Evolutionary conservation across 2,329 filamentous ascomycete genomes (phyloP).

Genomic region (Fusarium euwallaceae): DNA sequence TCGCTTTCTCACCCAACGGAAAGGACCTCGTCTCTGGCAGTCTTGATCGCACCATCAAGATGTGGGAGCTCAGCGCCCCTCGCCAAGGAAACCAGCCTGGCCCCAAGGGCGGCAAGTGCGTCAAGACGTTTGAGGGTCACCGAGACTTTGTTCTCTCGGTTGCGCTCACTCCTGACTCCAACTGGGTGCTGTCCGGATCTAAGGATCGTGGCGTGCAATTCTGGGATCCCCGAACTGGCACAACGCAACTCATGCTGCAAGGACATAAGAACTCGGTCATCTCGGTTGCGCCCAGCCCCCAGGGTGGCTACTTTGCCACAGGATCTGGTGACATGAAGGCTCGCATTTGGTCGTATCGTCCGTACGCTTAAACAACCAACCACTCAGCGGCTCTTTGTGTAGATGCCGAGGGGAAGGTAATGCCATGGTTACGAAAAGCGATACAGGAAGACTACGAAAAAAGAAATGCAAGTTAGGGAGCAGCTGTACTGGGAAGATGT

Average conservation of each 20-base stretch:
- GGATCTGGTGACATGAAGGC: slow-evolving; percentile 98
- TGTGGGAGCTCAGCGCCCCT: slow-evolving; percentile 91
- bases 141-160: slow-evolving; percentile 98
- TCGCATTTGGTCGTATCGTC: slow-evolving; percentile 91
- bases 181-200: slow-evolving; percentile 96
- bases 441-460: slow-evolving; percentile 24
- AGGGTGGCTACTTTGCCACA: slow-evolving; percentile 90
- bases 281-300: slow-evolving; percentile 93
- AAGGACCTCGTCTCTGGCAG: slow-evolving; percentile 94
- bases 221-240: slow-evolving; percentile 95
- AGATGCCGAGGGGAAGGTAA: slow-evolving; percentile 22
- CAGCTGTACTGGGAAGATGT: slow-evolving; percentile 28
- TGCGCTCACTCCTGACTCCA: slow-evolving; percentile 91
- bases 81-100: slow-evolving; percentile 75
- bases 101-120: slow-evolving; percentile 89
- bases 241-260: slow-evolving; percentile 97
- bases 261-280: slow-evolving; percentile 99
- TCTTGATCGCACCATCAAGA: slow-evolving; percentile 98
- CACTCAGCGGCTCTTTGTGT: slow-evolving; percentile 28
- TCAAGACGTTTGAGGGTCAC: slow-evolving; percentile 97
- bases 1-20: slow-evolving; percentile 94
- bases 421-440: slow-evolving; percentile 21
- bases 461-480: slow-evolving; percentile 11
- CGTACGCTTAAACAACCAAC: slow-evolving; percentile 50
- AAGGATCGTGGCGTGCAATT: slow-evolving; percentile 99